Evolutionary conservation across 257 asterid genomes (phyloP).

Genomic region (Gynochthodes officinalis): DNA sequence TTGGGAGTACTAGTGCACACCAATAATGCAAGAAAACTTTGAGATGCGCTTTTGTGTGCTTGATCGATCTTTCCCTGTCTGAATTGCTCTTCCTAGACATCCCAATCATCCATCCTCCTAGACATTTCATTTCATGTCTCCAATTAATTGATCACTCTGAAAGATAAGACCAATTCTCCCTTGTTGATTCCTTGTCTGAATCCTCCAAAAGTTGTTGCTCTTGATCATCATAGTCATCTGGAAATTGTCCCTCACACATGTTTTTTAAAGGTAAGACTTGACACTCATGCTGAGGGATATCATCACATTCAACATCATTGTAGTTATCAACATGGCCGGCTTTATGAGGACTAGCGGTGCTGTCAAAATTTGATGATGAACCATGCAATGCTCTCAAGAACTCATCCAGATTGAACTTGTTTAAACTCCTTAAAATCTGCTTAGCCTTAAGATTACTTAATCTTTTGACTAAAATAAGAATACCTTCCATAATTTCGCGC

Average conservation of each 20-base stretch:
- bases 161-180: background rate
- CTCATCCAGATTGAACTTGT: slow-evolving; percentile 8
- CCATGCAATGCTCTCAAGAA: slow-evolving; percentile 16
- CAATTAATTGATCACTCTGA: slow-evolving; percentile 3
- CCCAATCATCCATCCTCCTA: background rate
- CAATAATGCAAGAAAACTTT: too few relatives aligned
- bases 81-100: background rate
- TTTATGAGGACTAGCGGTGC: background rate
- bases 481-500: slow-evolving; percentile 15
- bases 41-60: background rate
- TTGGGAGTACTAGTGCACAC: background rate
- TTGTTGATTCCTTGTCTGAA: slow-evolving; percentile 6
- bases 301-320: background rate
- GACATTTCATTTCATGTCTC: background rate
- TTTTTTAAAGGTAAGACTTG: background rate
- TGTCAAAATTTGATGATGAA: background rate
- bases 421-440: slow-evolving; percentile 9
- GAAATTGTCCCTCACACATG: background rate
- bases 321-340: background rate
- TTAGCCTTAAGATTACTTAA: slow-evolving; percentile 16
- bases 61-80: background rate
- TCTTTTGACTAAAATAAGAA: slow-evolving; percentile 7
- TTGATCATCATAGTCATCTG: background rate
- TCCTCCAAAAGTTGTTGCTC: slow-evolving; percentile 1
- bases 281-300: background rate